Evolutionary conservation across 2,329 filamentous ascomycete genomes (phyloP).

Genomic region (Amylocarpus encephaloides): DNA sequence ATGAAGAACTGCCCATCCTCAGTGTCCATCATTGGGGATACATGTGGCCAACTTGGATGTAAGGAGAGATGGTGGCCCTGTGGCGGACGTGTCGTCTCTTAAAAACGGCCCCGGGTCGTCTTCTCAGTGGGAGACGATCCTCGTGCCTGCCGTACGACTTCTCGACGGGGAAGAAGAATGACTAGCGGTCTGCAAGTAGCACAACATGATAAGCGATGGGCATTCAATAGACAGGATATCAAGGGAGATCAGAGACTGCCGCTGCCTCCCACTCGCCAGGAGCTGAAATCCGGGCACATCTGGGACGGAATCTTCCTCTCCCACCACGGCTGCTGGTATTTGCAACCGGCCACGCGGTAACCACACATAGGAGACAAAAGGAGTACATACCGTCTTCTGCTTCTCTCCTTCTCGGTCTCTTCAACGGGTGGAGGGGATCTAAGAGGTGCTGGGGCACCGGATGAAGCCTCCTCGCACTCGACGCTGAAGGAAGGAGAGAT

Average conservation of each 20-base stretch:
- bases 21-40: conserved; percentile 51
- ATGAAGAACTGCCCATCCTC: conserved; percentile 87
- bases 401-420: background rate
- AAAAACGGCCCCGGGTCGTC: conserved; percentile 21
- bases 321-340: too few species aligned
- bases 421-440: background rate
- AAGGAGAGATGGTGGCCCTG: conserved; percentile 22
- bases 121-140: conserved; percentile 21
- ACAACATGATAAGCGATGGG: conserved; percentile 21
- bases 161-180: conserved; percentile 13
- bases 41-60: conserved; percentile 34
- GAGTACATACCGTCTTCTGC: background rate
- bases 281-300: background rate
- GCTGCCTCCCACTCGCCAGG: conserved; percentile 3
- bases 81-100: conserved; percentile 14
- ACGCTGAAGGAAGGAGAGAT: conserved; percentile 8
- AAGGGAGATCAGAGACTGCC: conserved; percentile 3
- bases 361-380: background rate
- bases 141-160: conserved; percentile 20
- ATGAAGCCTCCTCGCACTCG: conserved; percentile 21
- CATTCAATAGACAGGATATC: conserved; percentile 10
- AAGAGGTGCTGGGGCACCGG: conserved; percentile 18
- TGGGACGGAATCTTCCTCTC: too few species aligned
- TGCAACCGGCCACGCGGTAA: too few species aligned
- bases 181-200: conserved; percentile 24